Evolutionary conservation across 805 yeast species (phyloP), one percentile per base, ranked within the genome.

Genomic region (Candida mattraensis): DNA sequence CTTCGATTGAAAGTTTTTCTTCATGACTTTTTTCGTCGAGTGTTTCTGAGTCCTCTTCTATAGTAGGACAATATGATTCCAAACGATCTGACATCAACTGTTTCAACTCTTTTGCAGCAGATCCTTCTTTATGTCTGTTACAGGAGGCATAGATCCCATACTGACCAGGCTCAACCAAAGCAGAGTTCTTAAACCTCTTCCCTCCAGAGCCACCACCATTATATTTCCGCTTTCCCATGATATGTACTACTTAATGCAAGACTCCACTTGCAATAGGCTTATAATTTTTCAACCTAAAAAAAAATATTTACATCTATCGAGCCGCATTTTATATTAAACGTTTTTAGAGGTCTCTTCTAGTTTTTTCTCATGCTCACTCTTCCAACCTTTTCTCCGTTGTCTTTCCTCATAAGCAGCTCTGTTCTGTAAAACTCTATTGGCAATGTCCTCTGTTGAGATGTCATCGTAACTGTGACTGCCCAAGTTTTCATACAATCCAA

Each of bases 91-190:
- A 62, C 26, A 88, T 70, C 7, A 87, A 54, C 38, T 66, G 59
- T 42, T 74, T 68, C 48, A 88, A 63, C 56, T 88, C 97, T 44
- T 77, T 78, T n/a, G 82, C 72, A 42, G 94, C 87, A 35, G 74
- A 78, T 35, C 71, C 71, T 58, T 93, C 99, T 40, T 81, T 78
- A 24, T 83, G 83, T 49, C 96, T 72, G 32, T 78, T 76, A 60
- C 97, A 91, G 0, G 98, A 85, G 9, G 88, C 95, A 60, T 85
- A 93, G 0, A 93, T 70, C 0, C 99, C 99, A 24, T 81, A 66
- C 36, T 93, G 84, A 24, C 83, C 83, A 0, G 96, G 95, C 51
- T 89, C 96, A 13, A 89, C 60, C 35, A 76, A 65, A 2, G 65
- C 53, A 13, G 69, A 65, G 5, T 56, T 45, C 48, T 74, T 75